Evolutionary conservation across 768 basidiomycete species (phyloP), one percentile per base, ranked within the genome.

Genomic region (Suillus spraguei): DNA sequence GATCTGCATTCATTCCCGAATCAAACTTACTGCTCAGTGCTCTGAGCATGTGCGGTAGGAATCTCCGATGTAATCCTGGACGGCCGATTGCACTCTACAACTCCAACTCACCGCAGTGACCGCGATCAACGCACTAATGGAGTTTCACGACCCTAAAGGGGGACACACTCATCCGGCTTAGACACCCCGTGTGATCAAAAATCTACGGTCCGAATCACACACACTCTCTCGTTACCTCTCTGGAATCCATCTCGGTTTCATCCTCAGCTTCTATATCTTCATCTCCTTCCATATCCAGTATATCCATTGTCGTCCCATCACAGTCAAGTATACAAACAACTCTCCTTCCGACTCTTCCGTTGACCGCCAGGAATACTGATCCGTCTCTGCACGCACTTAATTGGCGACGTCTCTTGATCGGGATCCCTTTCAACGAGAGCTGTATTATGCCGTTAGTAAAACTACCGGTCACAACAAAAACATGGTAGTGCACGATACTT

Each of bases 241-340:
- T 68, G 60, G 62, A 65, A 63, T 71, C 74, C 70, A 71, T 67
- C 65, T 69, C 74, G 24, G 24, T 62, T 49, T 76, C 78, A 49
- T 76, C 75, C 9, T 71, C 79, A 62, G 68, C 80, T 72, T 82
- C 84, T 72, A 72, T 72, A 68, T 82, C 81, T 52, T 74, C 76
- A 66, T 87, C 87, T 61, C 82, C 88, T 79, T 91, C 92, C 77
- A 94, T 80, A 80, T 94, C 92, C 69, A 92, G 79, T 52, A 88
- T 81, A 78, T 94, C 90, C 82, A 94, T 71, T 63, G 76, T 78
- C 66, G 78, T 81, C 66, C 90, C 91, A 60, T 80, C 79, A 63
- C 75, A 77, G 73, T 90, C 90, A 72, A 93, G 74, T 62, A 92
- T 83, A 73, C 92, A 91, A 7, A 86, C 90, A 59, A 93, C 87